These are phyloP conservation scores for Panus rudis DNA, from an alignment of 768 basidiomycete species.

Conservation along the genomic window DNA sequence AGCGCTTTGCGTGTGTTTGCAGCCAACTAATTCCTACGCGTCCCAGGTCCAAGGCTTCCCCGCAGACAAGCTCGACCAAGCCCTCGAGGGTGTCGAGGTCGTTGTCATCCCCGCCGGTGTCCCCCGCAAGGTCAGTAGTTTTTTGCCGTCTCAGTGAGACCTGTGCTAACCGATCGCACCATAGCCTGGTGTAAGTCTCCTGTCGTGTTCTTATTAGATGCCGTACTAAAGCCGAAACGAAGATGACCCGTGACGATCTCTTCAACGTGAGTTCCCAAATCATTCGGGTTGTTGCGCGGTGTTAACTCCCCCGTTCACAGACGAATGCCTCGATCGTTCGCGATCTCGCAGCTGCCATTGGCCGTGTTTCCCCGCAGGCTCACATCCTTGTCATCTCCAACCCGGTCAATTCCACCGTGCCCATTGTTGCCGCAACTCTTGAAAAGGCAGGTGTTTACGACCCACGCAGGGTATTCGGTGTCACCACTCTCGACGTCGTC, in stretches of 20 bases:
- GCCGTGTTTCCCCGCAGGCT: conserved; percentile 83
- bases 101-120: conserved; percentile 99
- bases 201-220: conserved; percentile 5
- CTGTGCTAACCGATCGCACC: conserved; percentile 13
- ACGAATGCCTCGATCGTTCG: conserved; percentile 98
- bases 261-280: conserved; percentile 65
- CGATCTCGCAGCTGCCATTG: conserved; percentile 86
- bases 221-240: conserved; percentile 18
- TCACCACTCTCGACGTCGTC: conserved; percentile 97
- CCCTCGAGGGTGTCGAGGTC: conserved; percentile 84
- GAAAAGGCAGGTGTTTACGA: conserved; percentile 91
- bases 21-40: neutral
- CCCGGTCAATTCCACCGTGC: conserved; percentile 97
- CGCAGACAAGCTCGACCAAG: conserved; percentile 82
- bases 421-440: conserved; percentile 90
- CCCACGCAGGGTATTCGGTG: conserved; percentile 85
- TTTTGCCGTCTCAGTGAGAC: conserved; percentile 21
- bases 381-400: conserved; percentile 96
- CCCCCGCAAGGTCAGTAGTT: conserved; percentile 76
- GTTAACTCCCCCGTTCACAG: conserved; percentile 29
- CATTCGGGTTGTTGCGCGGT: neutral
- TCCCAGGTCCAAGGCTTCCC: conserved; percentile 69
- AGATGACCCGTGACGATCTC: conserved; percentile 97
- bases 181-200: conserved; percentile 73
- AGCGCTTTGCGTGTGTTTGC: neutral